Evolutionary conservation across 345 rosid species (phyloP).

Genomic region (Nephelium lappaceum): DNA sequence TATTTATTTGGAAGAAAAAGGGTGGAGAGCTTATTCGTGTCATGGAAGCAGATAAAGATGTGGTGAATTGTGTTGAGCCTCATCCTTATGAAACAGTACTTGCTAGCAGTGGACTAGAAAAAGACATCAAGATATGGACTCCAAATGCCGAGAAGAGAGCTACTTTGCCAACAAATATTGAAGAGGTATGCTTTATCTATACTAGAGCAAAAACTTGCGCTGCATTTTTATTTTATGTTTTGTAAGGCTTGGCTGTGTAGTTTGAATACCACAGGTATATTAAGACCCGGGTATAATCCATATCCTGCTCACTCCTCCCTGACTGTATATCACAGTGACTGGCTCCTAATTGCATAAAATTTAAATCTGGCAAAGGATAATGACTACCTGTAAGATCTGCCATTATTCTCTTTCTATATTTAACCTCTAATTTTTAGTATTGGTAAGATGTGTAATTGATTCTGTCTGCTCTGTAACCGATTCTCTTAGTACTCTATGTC

Average conservation of each 20-base stretch:
- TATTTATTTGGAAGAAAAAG: constrained; percentile 90
- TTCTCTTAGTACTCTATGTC: neutral
- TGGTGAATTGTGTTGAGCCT: constrained; percentile 84
- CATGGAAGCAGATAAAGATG: constrained; percentile 73
- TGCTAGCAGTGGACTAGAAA: constrained; percentile 87
- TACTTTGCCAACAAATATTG: constrained; percentile 61
- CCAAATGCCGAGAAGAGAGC: constrained; percentile 72
- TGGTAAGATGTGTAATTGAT: neutral
- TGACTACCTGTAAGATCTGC: neutral
- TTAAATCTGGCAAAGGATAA: neutral
- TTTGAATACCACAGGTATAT: neutral
- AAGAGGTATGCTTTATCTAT: constrained; percentile 53
- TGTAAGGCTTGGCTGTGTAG: neutral
- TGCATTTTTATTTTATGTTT: neutral
- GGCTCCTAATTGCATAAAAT: neutral
- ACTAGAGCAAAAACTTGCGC: neutral
- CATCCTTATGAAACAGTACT: constrained; percentile 77
- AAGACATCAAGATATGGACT: constrained; percentile 87
- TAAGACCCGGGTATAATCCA: neutral
- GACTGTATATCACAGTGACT: neutral
- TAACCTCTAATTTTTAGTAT: neutral
- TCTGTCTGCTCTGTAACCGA: neutral
- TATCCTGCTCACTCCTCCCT: neutral
- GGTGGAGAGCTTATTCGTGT: constrained; percentile 76
- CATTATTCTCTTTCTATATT: neutral